Base-by-base conservation (phyloP, 345 rosid genomes). In the Fremontodendron californicum region DNA sequence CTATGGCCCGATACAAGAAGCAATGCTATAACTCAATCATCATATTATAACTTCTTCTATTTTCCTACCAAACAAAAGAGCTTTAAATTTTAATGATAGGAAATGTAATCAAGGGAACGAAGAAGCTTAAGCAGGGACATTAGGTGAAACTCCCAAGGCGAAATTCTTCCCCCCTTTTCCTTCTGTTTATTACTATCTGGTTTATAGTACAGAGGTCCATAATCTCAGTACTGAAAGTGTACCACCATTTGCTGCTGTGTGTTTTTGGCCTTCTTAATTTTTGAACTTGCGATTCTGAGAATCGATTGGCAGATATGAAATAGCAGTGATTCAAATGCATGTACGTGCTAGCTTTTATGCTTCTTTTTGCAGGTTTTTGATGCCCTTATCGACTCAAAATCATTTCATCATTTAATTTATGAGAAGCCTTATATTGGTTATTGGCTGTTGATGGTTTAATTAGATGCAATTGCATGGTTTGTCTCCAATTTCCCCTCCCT, bases 271-370 rank as follows among this genome's bases (percentile, higher is more conserved):
- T 35, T 63, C 12, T 63, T 33, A 33, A 18, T 0, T 16, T 35
- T 33, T 35, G 69, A 64, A 45, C 45, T 19, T 37, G 13, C 9
- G 69, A 35, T 64, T 64, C 69, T 35, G 6, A 64, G 45, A 64
- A 64, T 39, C 70, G 48, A 65, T n/a, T n/a, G 70, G 70, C 70
- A 65, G 48, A 39, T 65, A n/a, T 52, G 27, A 42, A 65, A 8
- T 3, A 9, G 15, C 45, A 35, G 69, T 64, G 69, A 64, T 64
- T 64, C 69, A 64, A 45, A 37, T 64, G 69, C 46, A 64, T 19
- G 69, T 64, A 19, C 69, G 69, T 19, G 12, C 39, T 29, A 10
- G 6, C 64, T 4, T 27, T 31, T 29, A 19, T 62, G n/a, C 21
- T 62, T 64, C 25, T 3, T 64, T 63, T 37, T 19, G 10, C 43